Base-by-base conservation (phyloP, 306 rosid genomes). In the Oemleria cerasiformis region DNA sequence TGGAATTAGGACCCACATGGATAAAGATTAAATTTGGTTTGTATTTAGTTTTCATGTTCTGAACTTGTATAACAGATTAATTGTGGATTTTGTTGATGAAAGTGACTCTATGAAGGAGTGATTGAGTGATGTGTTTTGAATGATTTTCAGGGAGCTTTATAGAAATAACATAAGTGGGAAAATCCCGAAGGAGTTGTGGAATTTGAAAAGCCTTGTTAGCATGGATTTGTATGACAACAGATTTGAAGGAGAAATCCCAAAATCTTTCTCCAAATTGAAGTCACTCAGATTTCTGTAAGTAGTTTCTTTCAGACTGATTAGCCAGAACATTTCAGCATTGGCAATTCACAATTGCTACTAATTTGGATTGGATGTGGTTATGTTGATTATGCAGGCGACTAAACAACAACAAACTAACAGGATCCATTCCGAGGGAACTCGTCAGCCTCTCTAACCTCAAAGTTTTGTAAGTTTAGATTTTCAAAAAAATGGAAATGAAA, bases 241-340 rank as follows among this genome's bases (percentile, higher is more conserved):
- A 64, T 87, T 94, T 4, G 88, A 85, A 71, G 96, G 99, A 1
- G 67, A 81, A 60, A 86, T 94, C 66, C 99, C 97, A 16, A 87
- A 85, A 76, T 86, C 99, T 77, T 82, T 94, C 36, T 79, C 88
- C 81, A 87, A 84, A 74, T 80, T 94, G 84, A 85, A 89, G 84
- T 94, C 97, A 55, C 89, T 94, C 67, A 87, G 82, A 86, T 94
- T 87, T 87, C 43, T 94, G 99, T 94, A 77, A 87, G 95, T 70
- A 45, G 30, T 25, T 25, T 25, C 38, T 61, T 55, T 75, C 44
- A 50, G 56, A 68, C 49, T 79, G 59, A 76, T 65, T 68, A 40
- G 20, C 67, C 54, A 14, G 71, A 74, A 60, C 1, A 30, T 42
- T 54, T 70, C 49, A 54, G 15, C n/a, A 21, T 67, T 25, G 20